Conservation (phyloP, 2,329 filamentous ascomycete species). For the Aspergillus proliferans region DNA sequence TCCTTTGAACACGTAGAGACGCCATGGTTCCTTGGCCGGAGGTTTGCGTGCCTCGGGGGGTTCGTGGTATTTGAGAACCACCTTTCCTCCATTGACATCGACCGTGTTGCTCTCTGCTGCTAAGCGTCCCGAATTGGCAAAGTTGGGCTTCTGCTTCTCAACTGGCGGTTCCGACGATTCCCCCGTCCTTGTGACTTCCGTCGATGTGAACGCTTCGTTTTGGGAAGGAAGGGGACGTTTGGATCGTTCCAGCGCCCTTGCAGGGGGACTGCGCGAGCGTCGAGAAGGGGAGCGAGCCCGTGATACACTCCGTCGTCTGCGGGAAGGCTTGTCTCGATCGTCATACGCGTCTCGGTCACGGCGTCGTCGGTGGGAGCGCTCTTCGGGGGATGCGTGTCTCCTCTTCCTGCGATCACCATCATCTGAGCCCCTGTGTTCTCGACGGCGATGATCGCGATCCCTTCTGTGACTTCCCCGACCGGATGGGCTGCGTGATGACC, state of each 20-base stretch:
- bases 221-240: slow-evolving; percentile 42
- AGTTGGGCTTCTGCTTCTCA: slow-evolving; percentile 76
- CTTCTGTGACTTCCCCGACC: slow-evolving; percentile 14
- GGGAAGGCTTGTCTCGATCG: slow-evolving; percentile 14
- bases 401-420: slow-evolving; percentile 22
- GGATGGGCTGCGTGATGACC: slow-evolving; percentile 22
- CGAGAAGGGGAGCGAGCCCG: slow-evolving; percentile 23
- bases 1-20: slow-evolving; percentile 88
- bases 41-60: slow-evolving; percentile 89
- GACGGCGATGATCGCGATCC: slow-evolving; percentile 16
- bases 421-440: slow-evolving; percentile 19
- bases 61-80: slow-evolving; percentile 93
- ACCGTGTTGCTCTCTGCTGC: slow-evolving; percentile 85
- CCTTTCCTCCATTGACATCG: slow-evolving; percentile 52
- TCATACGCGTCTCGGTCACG: slow-evolving; percentile 16
- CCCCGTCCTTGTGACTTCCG: slow-evolving; percentile 17
- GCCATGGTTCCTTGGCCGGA: slow-evolving; percentile 70
- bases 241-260: slow-evolving; percentile 26
- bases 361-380: slow-evolving; percentile 21
- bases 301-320: slow-evolving; percentile 17
- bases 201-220: slow-evolving; percentile 37
- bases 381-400: slow-evolving; percentile 21
- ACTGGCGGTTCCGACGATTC: slow-evolving; percentile 22
- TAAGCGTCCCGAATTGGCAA: slow-evolving; percentile 68
- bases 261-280: slow-evolving; percentile 21